Percentiles rank a stretch among this genome's conserved stretches.
Evolutionary conservation across 495 filamentous ascomycete genomes (phyloP).

Genomic region (Aspergillus conjunctus): DNA sequence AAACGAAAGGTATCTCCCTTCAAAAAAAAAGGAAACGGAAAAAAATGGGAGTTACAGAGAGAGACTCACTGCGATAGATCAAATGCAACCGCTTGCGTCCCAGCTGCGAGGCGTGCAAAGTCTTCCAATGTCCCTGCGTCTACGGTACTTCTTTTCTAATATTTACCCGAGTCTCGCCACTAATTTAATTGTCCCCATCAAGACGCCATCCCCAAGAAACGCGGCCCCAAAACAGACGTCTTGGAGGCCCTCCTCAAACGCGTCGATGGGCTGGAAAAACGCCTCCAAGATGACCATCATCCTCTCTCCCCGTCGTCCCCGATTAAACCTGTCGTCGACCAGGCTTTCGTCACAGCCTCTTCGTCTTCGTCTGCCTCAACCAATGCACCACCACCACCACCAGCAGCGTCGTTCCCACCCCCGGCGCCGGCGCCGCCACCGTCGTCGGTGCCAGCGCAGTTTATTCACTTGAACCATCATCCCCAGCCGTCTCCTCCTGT

Average conservation of each 20-base stretch:
- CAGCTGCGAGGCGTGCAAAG: constrained; percentile 83
- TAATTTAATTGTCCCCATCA: neutral
- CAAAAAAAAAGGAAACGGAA: neutral
- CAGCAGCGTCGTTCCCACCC: constrained; percentile 6
- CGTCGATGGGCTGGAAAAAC: constrained; percentile 80
- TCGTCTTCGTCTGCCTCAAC: neutral
- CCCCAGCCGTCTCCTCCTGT: constrained; percentile 33
- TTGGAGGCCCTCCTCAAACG: constrained; percentile 80
- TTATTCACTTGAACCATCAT: constrained; percentile 15
- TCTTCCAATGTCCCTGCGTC: constrained; percentile 85
- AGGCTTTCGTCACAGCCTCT: neutral
- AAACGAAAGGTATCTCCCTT: constrained; percentile 69
- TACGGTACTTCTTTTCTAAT: constrained; percentile 62
- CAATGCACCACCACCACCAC: neutral
- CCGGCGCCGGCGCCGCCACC: constrained; percentile 13
- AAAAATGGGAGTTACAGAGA: neutral
- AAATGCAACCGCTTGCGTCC: constrained; percentile 86
- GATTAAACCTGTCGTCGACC: constrained; percentile 25
- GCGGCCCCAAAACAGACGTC: constrained; percentile 86
- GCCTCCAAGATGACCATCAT: constrained; percentile 68
- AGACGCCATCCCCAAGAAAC: constrained; percentile 88
- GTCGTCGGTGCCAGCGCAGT: constrained; percentile 24
- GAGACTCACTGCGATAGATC: constrained; percentile 56
- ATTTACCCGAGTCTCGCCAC: neutral
- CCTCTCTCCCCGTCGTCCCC: constrained; percentile 43